A percentile compares a stretch with the other conserved stretches of the same genome.
These are phyloP conservation scores for Benincasa hispida DNA, from an alignment of 306 rosid genomes.

Conservation along the genomic window DNA sequence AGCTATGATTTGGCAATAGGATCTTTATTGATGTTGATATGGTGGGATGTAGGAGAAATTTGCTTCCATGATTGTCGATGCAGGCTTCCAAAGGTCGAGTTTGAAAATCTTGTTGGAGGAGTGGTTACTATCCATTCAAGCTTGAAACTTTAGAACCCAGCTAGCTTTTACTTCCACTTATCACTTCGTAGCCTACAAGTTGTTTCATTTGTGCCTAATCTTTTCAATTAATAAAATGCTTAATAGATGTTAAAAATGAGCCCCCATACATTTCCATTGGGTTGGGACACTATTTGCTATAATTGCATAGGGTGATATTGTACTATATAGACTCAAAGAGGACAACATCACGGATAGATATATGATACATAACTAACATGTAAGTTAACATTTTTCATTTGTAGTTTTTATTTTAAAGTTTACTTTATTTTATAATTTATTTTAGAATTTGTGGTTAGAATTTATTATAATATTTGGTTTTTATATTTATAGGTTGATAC, in stretches of 20 bases:
- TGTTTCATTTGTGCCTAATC: neutral
- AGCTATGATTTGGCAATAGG: neutral
- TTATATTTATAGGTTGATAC: too few relatives aligned
- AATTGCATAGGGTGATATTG: too few relatives aligned
- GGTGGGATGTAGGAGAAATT: constrained; percentile 55
- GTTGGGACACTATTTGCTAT: too few relatives aligned
- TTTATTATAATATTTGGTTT: too few relatives aligned
- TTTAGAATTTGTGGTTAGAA: too few relatives aligned
- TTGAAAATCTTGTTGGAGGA: constrained; percentile 86
- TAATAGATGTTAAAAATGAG: neutral
- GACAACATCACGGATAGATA: too few relatives aligned
- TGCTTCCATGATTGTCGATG: constrained; percentile 73
- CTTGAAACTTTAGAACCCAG: constrained; percentile 33
- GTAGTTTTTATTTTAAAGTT: too few relatives aligned
- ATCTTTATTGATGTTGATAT: neutral
- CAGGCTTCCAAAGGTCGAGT: constrained; percentile 84
- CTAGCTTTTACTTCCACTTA: neutral
- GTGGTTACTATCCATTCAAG: constrained; percentile 92
- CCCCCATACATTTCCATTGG: too few relatives aligned
- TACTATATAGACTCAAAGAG: too few relatives aligned
- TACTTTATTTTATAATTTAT: too few relatives aligned
- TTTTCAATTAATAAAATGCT: neutral
- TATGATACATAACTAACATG: too few relatives aligned
- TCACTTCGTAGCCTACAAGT: neutral
- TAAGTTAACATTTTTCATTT: too few relatives aligned